Percentiles rank a stretch among this genome's conserved stretches.
phyloP scores from a whole-genome alignment of 2,329 filamentous ascomycete species.

The Blastomyces parvus region DNA sequence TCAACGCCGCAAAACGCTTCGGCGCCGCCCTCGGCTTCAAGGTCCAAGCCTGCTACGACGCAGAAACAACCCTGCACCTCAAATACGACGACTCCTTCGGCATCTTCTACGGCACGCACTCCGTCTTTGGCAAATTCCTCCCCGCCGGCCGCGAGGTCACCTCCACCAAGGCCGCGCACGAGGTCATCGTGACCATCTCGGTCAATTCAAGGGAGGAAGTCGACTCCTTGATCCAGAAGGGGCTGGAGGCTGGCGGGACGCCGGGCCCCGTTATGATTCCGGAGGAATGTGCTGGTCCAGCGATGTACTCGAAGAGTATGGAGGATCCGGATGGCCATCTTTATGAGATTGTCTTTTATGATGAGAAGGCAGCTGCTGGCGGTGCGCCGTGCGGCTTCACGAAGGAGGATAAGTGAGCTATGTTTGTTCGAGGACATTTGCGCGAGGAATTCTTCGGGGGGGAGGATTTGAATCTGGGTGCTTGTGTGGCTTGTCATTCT shows the following conservation, averaged over 20 bases:
- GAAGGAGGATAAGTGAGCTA: not conserved
- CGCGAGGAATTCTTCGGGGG: too few relatives aligned
- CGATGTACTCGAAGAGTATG: conserved; percentile 11
- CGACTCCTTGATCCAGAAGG: conserved; percentile 8
- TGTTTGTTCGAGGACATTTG: not conserved
- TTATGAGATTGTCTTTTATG: conserved; percentile 11
- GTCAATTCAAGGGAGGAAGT: conserved; percentile 10
- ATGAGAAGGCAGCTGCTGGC: not conserved
- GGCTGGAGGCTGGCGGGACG: conserved; percentile 11
- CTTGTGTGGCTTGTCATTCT: not conserved
- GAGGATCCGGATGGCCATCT: conserved; percentile 13
- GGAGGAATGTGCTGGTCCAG: conserved; percentile 3
- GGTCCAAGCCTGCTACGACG: not conserved
- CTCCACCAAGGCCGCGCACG: conserved; percentile 2
- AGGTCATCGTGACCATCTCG: conserved; percentile 8
- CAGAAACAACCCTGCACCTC: conserved; percentile 6
- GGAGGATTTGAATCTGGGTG: too few relatives aligned
- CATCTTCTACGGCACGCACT: conserved; percentile 9
- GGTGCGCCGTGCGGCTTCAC: not conserved
- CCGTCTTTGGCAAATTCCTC: conserved; percentile 9
- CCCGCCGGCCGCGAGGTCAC: conserved; percentile 7
- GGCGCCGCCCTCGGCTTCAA: conserved; percentile 9
- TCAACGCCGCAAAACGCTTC: conserved; percentile 11
- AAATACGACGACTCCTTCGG: conserved; percentile 5
- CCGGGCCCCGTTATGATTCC: conserved; percentile 11